phyloP scores from a whole-genome alignment of 495 filamentous ascomycete species.

The Articulospora tetracladia region DNA sequence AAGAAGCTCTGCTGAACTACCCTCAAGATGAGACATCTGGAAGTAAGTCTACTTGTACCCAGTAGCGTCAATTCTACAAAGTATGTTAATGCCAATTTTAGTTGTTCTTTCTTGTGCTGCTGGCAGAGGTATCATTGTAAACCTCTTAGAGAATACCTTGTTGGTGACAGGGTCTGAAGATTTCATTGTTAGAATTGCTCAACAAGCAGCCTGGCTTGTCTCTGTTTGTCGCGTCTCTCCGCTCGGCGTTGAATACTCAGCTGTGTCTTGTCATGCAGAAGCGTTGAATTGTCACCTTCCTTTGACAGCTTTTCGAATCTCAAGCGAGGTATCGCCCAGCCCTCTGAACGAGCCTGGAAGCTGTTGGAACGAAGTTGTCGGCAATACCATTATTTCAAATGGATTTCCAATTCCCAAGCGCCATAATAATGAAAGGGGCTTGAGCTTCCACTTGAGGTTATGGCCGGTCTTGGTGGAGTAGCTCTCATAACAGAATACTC shows the following conservation, averaged over 20 bases:
- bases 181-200: constrained; percentile 13
- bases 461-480: constrained; percentile 10
- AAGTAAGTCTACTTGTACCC: neutral
- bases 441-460: constrained; percentile 19
- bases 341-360: constrained; percentile 8
- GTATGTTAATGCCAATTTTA: neutral
- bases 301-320: neutral
- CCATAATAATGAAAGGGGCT: constrained; percentile 11
- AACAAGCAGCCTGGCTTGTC: constrained; percentile 17
- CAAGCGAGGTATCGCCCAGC: neutral
- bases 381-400: constrained; percentile 6
- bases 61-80: neutral
- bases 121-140: neutral
- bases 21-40: constrained; percentile 2
- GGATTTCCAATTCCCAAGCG: constrained; percentile 13
- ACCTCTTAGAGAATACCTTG: neutral
- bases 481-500: constrained; percentile 8
- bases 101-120: neutral
- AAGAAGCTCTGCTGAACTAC: constrained; percentile 9
- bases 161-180: neutral
- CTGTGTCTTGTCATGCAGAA: neutral
- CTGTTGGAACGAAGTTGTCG: constrained; percentile 5
- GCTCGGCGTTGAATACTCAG: neutral
- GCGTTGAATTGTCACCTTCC: constrained; percentile 1
- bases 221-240: constrained; percentile 11